phyloP scores from a whole-genome alignment of 176 grass and related monocot genomes.

The Otatea glauca region DNA sequence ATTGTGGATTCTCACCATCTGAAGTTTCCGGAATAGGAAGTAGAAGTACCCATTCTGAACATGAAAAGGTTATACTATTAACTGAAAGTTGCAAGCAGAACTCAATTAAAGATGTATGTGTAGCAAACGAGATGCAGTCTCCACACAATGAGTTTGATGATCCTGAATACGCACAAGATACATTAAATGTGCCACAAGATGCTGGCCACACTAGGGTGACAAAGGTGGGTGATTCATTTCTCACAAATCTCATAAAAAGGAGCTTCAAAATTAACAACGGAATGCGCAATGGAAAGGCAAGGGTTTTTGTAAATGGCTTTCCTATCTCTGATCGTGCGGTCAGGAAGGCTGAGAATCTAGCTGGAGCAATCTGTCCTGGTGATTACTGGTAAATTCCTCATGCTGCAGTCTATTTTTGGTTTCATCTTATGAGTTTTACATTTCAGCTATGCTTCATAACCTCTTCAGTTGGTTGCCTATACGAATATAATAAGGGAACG shows the following conservation, averaged over 20 bases:
- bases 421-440: conserved; percentile 24
- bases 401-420: conserved; percentile 22
- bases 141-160: conserved; percentile 59
- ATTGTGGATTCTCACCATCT: conserved; percentile 54
- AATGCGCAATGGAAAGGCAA: conserved; percentile 50
- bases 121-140: conserved; percentile 69
- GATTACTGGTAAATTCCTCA: conserved; percentile 75
- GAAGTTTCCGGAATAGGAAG: conserved; percentile 68
- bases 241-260: conserved; percentile 86
- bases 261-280: conserved; percentile 71
- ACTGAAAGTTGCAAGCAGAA: conserved; percentile 74
- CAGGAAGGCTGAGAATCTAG: conserved; percentile 86
- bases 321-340: conserved; percentile 65
- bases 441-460: conserved; percentile 36
- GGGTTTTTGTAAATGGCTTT: conserved; percentile 82
- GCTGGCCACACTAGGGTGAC: conserved; percentile 41
- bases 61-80: conserved; percentile 69
- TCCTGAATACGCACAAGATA: conserved; percentile 53
- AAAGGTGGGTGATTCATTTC: conserved; percentile 70
- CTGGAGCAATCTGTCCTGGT: conserved; percentile 76
- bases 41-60: conserved; percentile 71
- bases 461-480: not conserved
- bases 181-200: conserved; percentile 46
- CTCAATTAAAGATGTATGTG: conserved; percentile 69
- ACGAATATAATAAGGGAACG: too few relatives aligned